Evolutionary conservation across 2,329 filamentous ascomycete species (phyloP).

Genomic region (Aspergillus carbonarius): DNA sequence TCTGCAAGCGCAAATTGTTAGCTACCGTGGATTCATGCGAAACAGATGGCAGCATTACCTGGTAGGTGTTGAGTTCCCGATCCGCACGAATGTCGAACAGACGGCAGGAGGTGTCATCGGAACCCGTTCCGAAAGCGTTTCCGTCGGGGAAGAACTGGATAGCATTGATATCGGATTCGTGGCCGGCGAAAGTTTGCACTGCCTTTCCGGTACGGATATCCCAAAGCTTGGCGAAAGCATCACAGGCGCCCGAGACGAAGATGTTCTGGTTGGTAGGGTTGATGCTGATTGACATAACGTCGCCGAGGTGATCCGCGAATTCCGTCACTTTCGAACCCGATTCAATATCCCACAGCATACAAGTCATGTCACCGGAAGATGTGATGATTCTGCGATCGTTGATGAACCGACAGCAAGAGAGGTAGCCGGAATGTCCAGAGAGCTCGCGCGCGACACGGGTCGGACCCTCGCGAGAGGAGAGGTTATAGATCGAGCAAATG

Average conservation of each 20-base stretch:
- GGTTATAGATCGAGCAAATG: conserved; percentile 99
- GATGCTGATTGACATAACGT: conserved; percentile 99
- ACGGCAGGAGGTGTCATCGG: conserved; percentile 94
- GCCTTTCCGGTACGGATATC: conserved; percentile 98
- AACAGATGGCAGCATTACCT: conserved; percentile 35
- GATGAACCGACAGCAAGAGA: conserved; percentile 98
- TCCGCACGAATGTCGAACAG: conserved; percentile 98
- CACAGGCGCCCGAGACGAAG: conserved; percentile 98
- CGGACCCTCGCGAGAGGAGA: conserved; percentile 94
- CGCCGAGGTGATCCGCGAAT: conserved; percentile 95
- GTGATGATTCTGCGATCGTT: conserved; percentile 97
- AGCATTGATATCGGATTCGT: conserved; percentile 98
- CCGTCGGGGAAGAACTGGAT: conserved; percentile 99
- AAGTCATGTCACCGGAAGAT: conserved; percentile 98
- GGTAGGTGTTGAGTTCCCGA: conserved; percentile 69
- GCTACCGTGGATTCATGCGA: background rate
- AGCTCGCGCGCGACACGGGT: conserved; percentile 94
- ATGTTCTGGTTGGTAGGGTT: conserved; percentile 99
- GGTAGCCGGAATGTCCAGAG: conserved; percentile 93
- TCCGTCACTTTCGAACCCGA: conserved; percentile 96
- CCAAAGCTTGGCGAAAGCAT: conserved; percentile 98
- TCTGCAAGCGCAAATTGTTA: conserved; percentile 54
- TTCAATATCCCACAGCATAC: conserved; percentile 99
- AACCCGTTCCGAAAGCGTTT: conserved; percentile 96
- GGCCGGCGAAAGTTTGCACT: conserved; percentile 96